These are phyloP conservation scores for Hymenoscyphus repandus DNA, from an alignment of 2,329 filamentous ascomycete species.

Conservation along the genomic window DNA sequence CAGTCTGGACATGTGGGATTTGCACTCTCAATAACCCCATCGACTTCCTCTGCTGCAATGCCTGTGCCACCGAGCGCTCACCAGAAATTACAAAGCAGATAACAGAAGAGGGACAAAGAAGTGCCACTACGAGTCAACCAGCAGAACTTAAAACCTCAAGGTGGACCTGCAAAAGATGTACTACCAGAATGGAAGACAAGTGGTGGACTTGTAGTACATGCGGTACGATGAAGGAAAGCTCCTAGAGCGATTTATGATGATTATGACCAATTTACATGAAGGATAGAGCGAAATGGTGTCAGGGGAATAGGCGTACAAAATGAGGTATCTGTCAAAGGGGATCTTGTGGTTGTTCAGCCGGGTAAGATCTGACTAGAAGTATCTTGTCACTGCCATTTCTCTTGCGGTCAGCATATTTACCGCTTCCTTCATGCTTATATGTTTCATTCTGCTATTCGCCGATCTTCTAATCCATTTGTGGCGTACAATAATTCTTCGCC, in stretches of 20 bases:
- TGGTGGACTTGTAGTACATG: conserved; percentile 55
- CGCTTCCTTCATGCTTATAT: no score
- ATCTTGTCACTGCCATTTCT: no score
- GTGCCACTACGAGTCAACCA: conserved; percentile 8
- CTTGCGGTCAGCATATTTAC: no score
- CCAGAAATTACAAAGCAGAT: conserved; percentile 28
- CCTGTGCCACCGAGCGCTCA: conserved; percentile 44
- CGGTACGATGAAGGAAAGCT: conserved; percentile 48
- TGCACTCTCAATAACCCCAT: conserved; percentile 54
- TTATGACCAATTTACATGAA: neutral
- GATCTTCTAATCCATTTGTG: no score
- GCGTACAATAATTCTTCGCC: no score
- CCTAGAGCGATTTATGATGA: conserved; percentile 23
- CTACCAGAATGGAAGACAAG: conserved; percentile 44
- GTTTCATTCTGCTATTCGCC: no score
- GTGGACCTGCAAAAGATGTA: conserved; percentile 51
- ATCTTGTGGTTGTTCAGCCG: no score
- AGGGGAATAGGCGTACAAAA: no score
- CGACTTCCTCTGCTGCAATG: conserved; percentile 49
- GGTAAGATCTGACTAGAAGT: no score
- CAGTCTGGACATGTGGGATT: conserved; percentile 52
- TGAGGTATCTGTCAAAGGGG: no score
- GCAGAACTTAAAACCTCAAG: conserved; percentile 14
- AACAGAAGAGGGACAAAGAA: conserved; percentile 10
- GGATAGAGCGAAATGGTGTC: no score